A percentile compares a stretch with the other conserved stretches of the same genome.
Conservation (phyloP, 805 yeast species). For the Hanseniaspora occidentalis region DNA sequence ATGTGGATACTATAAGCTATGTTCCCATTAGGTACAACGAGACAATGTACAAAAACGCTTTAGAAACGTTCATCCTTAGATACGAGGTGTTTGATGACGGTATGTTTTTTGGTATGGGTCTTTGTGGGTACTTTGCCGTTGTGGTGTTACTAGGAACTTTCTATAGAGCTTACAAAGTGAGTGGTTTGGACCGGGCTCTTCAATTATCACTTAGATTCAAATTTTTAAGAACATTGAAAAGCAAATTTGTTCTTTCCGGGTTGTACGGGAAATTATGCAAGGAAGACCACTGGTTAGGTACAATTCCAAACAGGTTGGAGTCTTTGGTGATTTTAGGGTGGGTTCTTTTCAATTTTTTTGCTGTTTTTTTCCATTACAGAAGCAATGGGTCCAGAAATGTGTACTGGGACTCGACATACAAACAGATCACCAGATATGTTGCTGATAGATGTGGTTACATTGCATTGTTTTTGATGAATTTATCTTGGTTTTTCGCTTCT, state of each 20-base stretch:
- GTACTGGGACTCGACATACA: conserved; percentile 8
- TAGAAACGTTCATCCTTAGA: conserved; percentile 6
- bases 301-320: conserved; percentile 14
- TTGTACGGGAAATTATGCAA: not conserved
- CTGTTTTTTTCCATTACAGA: conserved; percentile 4
- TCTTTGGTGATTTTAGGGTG: conserved; percentile 11
- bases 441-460: conserved; percentile 43
- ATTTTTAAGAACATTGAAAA: not conserved
- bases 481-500: conserved; percentile 50
- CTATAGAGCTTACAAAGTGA: not conserved
- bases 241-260: not conserved
- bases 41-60: conserved; percentile 4
- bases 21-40: not conserved
- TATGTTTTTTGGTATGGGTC: conserved; percentile 7
- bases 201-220: not conserved
- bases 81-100: conserved; percentile 6
- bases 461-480: conserved; percentile 38
- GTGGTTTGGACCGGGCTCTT: conserved; percentile 1
- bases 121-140: conserved; percentile 6
- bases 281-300: conserved; percentile 21
- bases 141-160: conserved; percentile 1
- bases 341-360: conserved; percentile 10
- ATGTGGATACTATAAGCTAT: not conserved
- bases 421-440: conserved; percentile 17
- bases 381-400: conserved; percentile 5